These are phyloP conservation scores for Colletotrichum sublineola DNA, from an alignment of 2,329 filamentous ascomycete genomes.

Conservation along the genomic window DNA sequence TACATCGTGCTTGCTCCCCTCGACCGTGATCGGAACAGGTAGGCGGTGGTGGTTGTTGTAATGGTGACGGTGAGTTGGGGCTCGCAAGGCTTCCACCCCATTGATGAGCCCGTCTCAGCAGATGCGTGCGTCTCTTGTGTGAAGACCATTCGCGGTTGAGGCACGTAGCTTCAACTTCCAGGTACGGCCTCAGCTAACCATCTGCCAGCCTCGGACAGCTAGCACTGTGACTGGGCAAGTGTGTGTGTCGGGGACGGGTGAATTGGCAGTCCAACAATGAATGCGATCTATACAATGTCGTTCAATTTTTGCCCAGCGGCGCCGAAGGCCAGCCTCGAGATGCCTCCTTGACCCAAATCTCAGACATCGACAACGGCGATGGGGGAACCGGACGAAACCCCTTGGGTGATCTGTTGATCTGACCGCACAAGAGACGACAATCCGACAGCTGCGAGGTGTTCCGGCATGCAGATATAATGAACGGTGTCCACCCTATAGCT, in stretches of 20 bases:
- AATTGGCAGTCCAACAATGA: slow-evolving; percentile 7
- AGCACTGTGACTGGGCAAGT: not conserved
- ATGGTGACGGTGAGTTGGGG: not conserved
- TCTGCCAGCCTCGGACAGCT: not conserved
- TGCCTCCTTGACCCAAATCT: slow-evolving; percentile 2
- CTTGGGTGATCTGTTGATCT: slow-evolving; percentile 2
- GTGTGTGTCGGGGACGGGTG: not conserved
- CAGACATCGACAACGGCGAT: slow-evolving; percentile 19
- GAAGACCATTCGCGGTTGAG: not conserved
- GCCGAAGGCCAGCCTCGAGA: slow-evolving; percentile 21
- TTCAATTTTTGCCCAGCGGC: slow-evolving; percentile 18
- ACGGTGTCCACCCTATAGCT: not conserved
- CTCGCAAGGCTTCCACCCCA: not conserved
- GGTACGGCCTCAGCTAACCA: slow-evolving; percentile 4
- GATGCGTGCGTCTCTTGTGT: slow-evolving; percentile 16
- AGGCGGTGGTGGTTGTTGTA: not conserved
- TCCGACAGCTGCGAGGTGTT: not conserved
- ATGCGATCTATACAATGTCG: slow-evolving; percentile 1
- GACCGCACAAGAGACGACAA: slow-evolving; percentile 13
- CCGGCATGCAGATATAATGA: not conserved
- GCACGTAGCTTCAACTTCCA: slow-evolving; percentile 1
- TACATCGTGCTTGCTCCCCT: not conserved
- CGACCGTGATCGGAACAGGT: not conserved
- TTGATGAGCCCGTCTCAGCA: not conserved
- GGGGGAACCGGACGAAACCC: slow-evolving; percentile 30